A percentile compares a stretch with the other conserved stretches of the same genome.
Evolutionary conservation across 2,329 filamentous ascomycete species (phyloP).

Genomic region (Beauveria bassiana): DNA sequence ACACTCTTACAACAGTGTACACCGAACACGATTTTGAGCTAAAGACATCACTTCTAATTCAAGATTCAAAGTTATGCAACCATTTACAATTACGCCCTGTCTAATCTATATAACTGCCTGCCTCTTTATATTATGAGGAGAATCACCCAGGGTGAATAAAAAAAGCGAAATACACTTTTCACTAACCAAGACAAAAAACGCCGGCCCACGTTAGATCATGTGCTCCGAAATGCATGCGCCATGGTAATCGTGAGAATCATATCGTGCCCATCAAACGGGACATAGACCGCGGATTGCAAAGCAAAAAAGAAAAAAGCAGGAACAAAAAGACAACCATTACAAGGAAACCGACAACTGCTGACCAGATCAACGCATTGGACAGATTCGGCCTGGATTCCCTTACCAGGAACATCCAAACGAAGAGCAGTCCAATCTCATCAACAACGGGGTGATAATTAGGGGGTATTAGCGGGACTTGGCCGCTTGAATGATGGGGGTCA

Average conservation of each 20-base stretch:
- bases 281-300: neutral
- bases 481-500: neutral
- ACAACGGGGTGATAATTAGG: neutral
- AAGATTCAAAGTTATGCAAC: neutral
- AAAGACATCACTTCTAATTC: neutral
- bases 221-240: slow-evolving; percentile 11
- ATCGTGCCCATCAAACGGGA: neutral
- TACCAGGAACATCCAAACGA: slow-evolving; percentile 8
- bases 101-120: slow-evolving; percentile 12
- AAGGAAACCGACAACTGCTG: neutral
- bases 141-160: slow-evolving; percentile 1
- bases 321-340: neutral
- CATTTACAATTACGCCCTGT: slow-evolving; percentile 10
- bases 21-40: neutral
- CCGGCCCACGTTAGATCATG: slow-evolving; percentile 5
- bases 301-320: neutral
- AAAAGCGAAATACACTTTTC: slow-evolving; percentile 9
- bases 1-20: neutral
- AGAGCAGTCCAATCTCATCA: slow-evolving; percentile 9
- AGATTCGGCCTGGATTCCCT: slow-evolving; percentile 3
- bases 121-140: slow-evolving; percentile 12
- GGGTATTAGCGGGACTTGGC: neutral
- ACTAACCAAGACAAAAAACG: neutral
- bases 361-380: slow-evolving; percentile 4
- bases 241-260: slow-evolving; percentile 6